A percentile compares a stretch with the other conserved stretches of the same genome.
Conservation (phyloP, 495 filamentous ascomycete genomes). For the Trichoderma orchidacearum region DNA sequence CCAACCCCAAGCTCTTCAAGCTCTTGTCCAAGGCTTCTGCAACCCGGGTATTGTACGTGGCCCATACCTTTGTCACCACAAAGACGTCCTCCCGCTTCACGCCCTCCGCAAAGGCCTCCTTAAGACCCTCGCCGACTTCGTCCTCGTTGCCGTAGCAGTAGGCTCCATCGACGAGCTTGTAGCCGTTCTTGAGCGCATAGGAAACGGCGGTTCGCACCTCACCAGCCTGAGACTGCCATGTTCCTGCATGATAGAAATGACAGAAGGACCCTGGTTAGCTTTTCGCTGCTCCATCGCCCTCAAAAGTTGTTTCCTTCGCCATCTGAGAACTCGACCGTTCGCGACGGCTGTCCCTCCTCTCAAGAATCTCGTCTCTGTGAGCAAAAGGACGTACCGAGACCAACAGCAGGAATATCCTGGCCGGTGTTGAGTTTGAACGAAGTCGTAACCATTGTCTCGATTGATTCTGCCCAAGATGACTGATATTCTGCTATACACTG, state of each 20-base stretch:
- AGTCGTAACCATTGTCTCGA: conserved; percentile 29
- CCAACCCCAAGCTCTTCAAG: conserved; percentile 54
- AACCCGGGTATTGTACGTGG: conserved; percentile 56
- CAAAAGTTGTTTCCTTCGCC: no score
- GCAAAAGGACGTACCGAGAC: conserved; percentile 50
- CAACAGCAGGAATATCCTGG: conserved; percentile 59
- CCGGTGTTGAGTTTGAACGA: conserved; percentile 66
- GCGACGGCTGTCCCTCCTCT: not conserved
- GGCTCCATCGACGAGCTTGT: conserved; percentile 46
- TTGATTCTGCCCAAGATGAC: no score
- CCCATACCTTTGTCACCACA: conserved; percentile 76
- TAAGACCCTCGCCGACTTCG: conserved; percentile 40
- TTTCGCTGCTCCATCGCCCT: no score
- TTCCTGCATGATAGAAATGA: no score
- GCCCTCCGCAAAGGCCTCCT: conserved; percentile 50
- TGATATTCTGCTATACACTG: no score
- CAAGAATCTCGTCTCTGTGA: no score
- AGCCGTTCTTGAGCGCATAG: conserved; percentile 46
- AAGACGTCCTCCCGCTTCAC: conserved; percentile 69
- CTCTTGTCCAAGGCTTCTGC: conserved; percentile 56
- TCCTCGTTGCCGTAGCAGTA: conserved; percentile 49
- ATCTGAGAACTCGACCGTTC: not conserved
- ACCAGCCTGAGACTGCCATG: conserved; percentile 61
- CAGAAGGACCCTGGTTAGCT: no score
- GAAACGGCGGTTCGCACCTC: conserved; percentile 40